Evolutionary conservation across 2,329 filamentous ascomycete species (phyloP), one percentile per base, ranked within the genome.

Genomic region (Lasiodiplodia sp.): DNA sequence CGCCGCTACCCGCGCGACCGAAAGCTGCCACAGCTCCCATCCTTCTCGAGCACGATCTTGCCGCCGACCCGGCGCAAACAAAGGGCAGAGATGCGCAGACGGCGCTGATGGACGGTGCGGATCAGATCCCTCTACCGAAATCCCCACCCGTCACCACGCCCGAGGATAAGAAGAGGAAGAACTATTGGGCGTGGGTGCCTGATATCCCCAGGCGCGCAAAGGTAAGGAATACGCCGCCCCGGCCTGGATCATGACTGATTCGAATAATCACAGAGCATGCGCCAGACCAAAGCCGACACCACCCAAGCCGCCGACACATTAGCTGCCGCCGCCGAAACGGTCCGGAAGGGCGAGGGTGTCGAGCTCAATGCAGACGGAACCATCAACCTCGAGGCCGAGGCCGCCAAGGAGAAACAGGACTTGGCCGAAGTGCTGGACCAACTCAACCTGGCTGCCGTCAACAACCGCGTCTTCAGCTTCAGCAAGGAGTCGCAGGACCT

Each of bases 391-490:
- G 80, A 81, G 66, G 77, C 74, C 38, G 80, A 81, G 67, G 76
- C 74, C 34, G 78, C 86, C 69, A 83, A 87, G 73, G 89, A 93
- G 75, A 84, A 90, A 70, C 84, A 88, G 67, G 96, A 97, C 73
- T 88, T 98, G 69, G 88, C 88, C 49, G 86, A 88, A 37, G 88
- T 97, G 25, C 90, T 99, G 34, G 92, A 97, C 75, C 88, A 92
- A 55, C 87, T 99, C 70, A 94, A 96, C 76, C 88, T 97, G 38
- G 88, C 91, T 5, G 92, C 92, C 6, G 87, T 91, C 72, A 94
- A 97, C 83, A 96, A 96, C 82, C 91, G 90, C 69, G 92, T 92
- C 70, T 92, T 97, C 79, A 91, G 90, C 14, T 87, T 97, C 68
- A 92, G 92, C n/a, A 87, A 89, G 69, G 94, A 97, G 73, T 95